Conservation (phyloP, 2,329 filamentous ascomycete genomes). For the Mycosphaerella arachidis region DNA sequence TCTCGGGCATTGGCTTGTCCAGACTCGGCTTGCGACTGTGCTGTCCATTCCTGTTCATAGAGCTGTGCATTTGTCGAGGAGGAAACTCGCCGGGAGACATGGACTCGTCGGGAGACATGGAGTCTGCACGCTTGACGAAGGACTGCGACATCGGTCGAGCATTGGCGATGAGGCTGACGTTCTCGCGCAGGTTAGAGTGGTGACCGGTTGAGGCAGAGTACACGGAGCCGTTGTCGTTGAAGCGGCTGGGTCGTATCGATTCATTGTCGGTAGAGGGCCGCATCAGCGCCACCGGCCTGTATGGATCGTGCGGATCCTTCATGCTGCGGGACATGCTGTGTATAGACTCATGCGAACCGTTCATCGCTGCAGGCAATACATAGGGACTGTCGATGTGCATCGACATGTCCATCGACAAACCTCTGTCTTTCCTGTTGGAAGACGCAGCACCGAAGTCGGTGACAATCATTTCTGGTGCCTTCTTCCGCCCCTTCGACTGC, state of each 20-base stretch:
- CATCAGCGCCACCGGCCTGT: constrained; percentile 62
- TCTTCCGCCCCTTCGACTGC: constrained; percentile 41
- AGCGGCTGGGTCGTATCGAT: constrained; percentile 18
- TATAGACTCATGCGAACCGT: constrained; percentile 78
- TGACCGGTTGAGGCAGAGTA: constrained; percentile 48
- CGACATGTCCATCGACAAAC: constrained; percentile 51
- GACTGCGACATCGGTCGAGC: constrained; percentile 56
- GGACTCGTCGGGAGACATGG: constrained; percentile 25
- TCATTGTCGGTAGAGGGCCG: constrained; percentile 42
- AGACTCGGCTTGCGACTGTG: constrained; percentile 13
- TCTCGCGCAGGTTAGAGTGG: constrained; percentile 37
- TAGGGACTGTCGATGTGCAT: constrained; percentile 79
- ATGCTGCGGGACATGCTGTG: constrained; percentile 77
- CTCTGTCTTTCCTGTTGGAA: constrained; percentile 37
- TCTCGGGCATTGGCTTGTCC: constrained; percentile 18
- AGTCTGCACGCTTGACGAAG: constrained; percentile 36
- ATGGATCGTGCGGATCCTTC: constrained; percentile 75
- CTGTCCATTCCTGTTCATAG: constrained; percentile 8
- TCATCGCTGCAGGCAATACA: constrained; percentile 77
- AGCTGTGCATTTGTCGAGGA: constrained; percentile 24
- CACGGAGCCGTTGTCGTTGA: constrained; percentile 44
- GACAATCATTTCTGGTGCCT: constrained; percentile 53
- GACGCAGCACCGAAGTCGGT: constrained; percentile 37
- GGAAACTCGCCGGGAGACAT: constrained; percentile 14
- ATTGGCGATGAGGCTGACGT: constrained; percentile 52